A percentile compares a stretch with the other conserved stretches of the same genome.
phyloP scores from a whole-genome alignment of 106 monocot species.

The Dioscorea alata region DNA sequence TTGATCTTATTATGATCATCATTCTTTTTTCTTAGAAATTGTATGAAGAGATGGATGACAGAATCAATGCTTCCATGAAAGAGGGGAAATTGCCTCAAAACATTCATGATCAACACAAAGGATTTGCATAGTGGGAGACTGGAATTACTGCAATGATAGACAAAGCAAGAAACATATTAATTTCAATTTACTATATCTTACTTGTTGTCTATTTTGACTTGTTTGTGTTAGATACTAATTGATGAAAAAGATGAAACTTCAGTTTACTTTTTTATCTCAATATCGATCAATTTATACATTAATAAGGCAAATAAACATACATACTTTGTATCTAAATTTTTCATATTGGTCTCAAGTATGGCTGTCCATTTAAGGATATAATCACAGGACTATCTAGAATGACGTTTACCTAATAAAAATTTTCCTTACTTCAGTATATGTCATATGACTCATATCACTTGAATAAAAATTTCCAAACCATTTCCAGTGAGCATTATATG shows the following conservation, averaged over 20 bases:
- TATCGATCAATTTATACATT: background rate
- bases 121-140: conserved; percentile 33
- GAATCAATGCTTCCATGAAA: conserved; percentile 17
- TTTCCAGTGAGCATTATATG: no score
- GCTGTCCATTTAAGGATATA: conserved; percentile 63
- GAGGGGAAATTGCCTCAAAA: conserved; percentile 23
- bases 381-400: conserved; percentile 60
- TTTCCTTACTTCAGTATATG: no score
- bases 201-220: background rate
- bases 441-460: no score
- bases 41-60: conserved; percentile 46
- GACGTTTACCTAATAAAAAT: no score
- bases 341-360: conserved; percentile 70
- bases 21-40: conserved; percentile 20
- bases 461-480: no score
- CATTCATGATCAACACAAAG: conserved; percentile 27
- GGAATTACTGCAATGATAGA: conserved; percentile 13
- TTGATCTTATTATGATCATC: no score
- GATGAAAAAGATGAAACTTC: conserved; percentile 48
- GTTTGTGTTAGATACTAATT: conserved; percentile 41
- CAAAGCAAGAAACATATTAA: background rate
- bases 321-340: background rate
- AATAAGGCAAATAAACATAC: background rate
- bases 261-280: background rate
- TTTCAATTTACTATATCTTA: no score